Evolutionary conservation across 1,284 basidiomycete genomes (phyloP).

Genomic region (Heliocybe sulcata): DNA sequence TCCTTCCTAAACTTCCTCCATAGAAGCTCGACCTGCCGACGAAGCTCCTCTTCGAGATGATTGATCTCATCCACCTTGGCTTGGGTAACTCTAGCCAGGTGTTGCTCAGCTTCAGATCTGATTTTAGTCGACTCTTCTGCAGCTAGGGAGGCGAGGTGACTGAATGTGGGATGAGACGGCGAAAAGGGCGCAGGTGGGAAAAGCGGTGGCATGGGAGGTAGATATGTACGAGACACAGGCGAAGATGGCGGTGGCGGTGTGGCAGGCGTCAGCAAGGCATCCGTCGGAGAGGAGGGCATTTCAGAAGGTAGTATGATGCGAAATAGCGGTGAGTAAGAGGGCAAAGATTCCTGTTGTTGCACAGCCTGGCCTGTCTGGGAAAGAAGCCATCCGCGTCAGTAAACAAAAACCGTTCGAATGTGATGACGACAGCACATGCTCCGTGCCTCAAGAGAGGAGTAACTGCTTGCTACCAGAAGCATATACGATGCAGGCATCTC

Average conservation of each 20-base stretch:
- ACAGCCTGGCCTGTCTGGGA: slow-evolving; percentile 43
- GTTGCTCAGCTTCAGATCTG: slow-evolving; percentile 50
- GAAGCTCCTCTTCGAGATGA: slow-evolving; percentile 44
- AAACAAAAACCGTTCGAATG: no score
- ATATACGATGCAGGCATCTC: no score
- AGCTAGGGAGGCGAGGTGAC: slow-evolving; percentile 55
- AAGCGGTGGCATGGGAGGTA: slow-evolving; percentile 35
- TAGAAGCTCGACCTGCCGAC: slow-evolving; percentile 50
- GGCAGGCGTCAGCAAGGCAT: slow-evolving; percentile 12
- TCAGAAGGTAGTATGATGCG: slow-evolving; percentile 40
- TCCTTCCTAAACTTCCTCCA: slow-evolving; percentile 55
- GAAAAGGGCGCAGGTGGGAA: slow-evolving; percentile 73
- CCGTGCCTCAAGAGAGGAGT: no score
- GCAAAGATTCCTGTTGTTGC: slow-evolving; percentile 31
- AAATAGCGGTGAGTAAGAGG: slow-evolving; percentile 46
- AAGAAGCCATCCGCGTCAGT: slow-evolving; percentile 7
- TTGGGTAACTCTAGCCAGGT: slow-evolving; percentile 46
- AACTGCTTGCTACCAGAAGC: no score
- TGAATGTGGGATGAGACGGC: slow-evolving; percentile 65
- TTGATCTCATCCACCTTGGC: slow-evolving; percentile 53
- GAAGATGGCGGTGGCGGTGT: slow-evolving; percentile 15
- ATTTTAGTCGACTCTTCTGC: slow-evolving; percentile 44
- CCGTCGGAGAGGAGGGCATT: slow-evolving; percentile 19
- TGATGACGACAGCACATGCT: no score
- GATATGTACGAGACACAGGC: slow-evolving; percentile 19